Base-by-base conservation (phyloP, 176 grass and related monocot species). In the Puya raimondii region DNA sequence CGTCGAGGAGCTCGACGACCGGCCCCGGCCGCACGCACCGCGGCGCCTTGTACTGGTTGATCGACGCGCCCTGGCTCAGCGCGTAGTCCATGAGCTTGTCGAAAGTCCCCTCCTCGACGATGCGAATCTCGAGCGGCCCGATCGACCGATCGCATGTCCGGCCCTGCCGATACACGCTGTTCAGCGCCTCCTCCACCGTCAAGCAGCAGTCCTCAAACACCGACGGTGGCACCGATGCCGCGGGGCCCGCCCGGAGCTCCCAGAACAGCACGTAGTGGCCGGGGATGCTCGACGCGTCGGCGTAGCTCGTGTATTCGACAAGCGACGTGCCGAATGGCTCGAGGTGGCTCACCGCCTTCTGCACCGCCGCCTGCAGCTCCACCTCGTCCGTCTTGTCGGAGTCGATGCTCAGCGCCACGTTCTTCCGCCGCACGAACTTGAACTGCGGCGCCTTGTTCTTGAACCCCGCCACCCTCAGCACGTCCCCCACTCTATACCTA, bases 1-100 rank as follows among this genome's bases (percentile, higher is more conserved):
- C 70, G 66, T 99, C 81, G 63, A 99, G 90, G 63, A 99, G 94
- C 64, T 93, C 82, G 10, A 99, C 82, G 25, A 93, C 66, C 12
- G 90, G 82, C 1, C 94, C 94, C 1, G 84, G 65, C 63, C 82
- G 84, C 80, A 99, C 94, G 76, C 94, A 99, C 10, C 87, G 84
- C 61, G 94, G 94, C 50, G 94, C 90, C 82, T 99, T 99, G 80
- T 99, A 99, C 82, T 99, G 94, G 84, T 99, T 99, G 72, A 99
- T 93, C 61, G 89, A 93, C 1, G 94, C 89, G 56, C 90, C 94
- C 51, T 80, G 87, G 80, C 87, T 99, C 50, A 99, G 74, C 27
- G 94, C 90, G 70, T 91, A 99, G 81, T 99, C 94, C 94, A 99
- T 99, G 50, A 99, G 76, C 75, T 99, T 99, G 78, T 99, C 94